Percentiles rank a stretch among this genome's conserved stretches.
Evolutionary conservation across 2,329 filamentous ascomycete genomes (phyloP).

Genomic region (Cercospora citrullina): DNA sequence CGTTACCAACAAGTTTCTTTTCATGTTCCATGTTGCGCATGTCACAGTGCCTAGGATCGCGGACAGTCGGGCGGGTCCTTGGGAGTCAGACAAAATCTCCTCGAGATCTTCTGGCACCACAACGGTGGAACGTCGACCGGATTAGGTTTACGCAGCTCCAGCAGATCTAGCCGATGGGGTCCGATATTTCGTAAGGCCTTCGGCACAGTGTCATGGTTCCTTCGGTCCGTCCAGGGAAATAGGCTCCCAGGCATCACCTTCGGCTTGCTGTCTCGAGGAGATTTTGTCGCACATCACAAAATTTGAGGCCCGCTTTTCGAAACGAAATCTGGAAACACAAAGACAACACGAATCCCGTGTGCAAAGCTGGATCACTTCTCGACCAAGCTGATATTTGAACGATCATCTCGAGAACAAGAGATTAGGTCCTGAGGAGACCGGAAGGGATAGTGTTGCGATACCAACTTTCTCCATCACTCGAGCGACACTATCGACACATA

Average conservation of each 20-base stretch:
- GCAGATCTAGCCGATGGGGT: not conserved
- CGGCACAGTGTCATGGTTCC: not conserved
- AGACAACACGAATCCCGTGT: no score
- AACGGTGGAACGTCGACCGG: not conserved
- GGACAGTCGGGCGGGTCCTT: not conserved
- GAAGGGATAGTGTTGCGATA: not conserved
- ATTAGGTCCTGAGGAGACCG: no score
- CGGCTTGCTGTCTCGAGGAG: not conserved
- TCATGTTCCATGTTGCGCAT: not conserved
- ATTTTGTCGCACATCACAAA: not conserved
- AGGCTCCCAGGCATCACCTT: not conserved
- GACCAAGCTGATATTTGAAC: no score
- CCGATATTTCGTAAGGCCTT: not conserved
- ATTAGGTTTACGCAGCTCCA: not conserved
- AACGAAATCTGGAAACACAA: no score
- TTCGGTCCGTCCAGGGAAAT: not conserved
- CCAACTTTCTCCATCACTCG: not conserved
- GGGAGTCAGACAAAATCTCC: not conserved
- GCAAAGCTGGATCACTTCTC: no score
- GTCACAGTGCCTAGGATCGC: not conserved
- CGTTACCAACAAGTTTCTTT: not conserved
- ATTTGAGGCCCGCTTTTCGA: not conserved
- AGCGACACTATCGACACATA: not conserved
- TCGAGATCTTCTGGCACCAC: not conserved
- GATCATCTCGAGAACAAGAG: no score